These are phyloP conservation scores for Colletotrichum cereale DNA, from an alignment of 2,329 filamentous ascomycete species.

Conservation along the genomic window DNA sequence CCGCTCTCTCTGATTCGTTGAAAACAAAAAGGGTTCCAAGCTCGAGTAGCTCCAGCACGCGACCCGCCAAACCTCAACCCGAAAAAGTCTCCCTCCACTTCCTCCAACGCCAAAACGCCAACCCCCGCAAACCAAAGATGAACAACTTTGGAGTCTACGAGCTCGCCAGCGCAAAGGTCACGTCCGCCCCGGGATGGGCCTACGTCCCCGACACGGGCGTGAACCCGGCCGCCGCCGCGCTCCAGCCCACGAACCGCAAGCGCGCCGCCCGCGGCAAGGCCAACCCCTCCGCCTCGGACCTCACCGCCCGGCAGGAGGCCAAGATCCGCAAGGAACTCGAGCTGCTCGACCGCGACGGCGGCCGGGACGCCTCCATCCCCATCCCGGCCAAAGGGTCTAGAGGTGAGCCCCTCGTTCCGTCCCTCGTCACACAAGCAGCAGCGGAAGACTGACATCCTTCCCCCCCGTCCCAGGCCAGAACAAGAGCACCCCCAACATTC, in stretches of 20 bases:
- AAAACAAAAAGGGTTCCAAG: slow-evolving; percentile 13
- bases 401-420: slow-evolving; percentile 48
- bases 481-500: slow-evolving; percentile 77
- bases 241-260: slow-evolving; percentile 73
- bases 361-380: slow-evolving; percentile 78
- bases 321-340: slow-evolving; percentile 86
- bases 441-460: not conserved
- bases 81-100: not conserved
- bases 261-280: slow-evolving; percentile 74
- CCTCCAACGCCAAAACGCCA: not conserved
- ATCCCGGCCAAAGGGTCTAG: slow-evolving; percentile 69
- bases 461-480: slow-evolving; percentile 51
- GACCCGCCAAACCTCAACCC: not conserved
- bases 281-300: slow-evolving; percentile 69
- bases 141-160: slow-evolving; percentile 85
- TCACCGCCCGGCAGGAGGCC: slow-evolving; percentile 84
- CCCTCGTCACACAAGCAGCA: not conserved
- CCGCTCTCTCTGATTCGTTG: slow-evolving; percentile 29
- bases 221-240: slow-evolving; percentile 66
- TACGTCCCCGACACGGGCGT: slow-evolving; percentile 84
- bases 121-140: slow-evolving; percentile 53
- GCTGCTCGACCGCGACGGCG: slow-evolving; percentile 84
- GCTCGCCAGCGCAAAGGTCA: slow-evolving; percentile 77
- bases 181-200: slow-evolving; percentile 87
- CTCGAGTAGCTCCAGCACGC: slow-evolving; percentile 2